A percentile compares a stretch with the other conserved stretches of the same genome.
These are phyloP conservation scores for Tetrapyrgos nigripes DNA, from an alignment of 1,284 basidiomycete species.

Conservation along the genomic window DNA sequence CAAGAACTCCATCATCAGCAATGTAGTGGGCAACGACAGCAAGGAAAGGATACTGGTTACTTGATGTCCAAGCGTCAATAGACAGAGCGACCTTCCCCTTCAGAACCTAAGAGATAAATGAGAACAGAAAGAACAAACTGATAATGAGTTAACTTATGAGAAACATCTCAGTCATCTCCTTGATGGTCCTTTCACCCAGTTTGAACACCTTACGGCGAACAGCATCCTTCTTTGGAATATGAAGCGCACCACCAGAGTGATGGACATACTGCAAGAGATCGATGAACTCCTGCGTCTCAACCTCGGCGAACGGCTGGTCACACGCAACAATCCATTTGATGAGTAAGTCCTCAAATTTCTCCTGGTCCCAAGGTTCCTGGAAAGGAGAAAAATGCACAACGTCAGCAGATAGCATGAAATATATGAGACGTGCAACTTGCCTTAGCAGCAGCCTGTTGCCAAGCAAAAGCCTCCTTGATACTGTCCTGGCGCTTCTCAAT, in stretches of 20 bases:
- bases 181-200: background rate
- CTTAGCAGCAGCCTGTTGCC: too few relatives aligned
- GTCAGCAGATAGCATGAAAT: too few relatives aligned
- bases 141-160: background rate
- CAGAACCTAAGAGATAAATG: background rate
- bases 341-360: constrained; percentile 3
- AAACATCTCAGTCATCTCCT: background rate
- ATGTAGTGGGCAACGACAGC: constrained; percentile 1
- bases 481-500: too few relatives aligned
- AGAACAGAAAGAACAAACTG: background rate
- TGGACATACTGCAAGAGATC: background rate
- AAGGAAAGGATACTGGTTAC: constrained; percentile 1
- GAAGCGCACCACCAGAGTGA: background rate
- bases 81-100: background rate
- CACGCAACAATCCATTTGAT: constrained; percentile 11
- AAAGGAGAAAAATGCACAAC: too few relatives aligned
- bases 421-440: too few relatives aligned
- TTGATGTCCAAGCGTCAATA: constrained; percentile 1
- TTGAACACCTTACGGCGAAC: background rate
- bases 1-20: background rate
- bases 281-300: too few relatives aligned
- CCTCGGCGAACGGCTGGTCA: constrained; percentile 10
- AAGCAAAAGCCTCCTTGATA: too few relatives aligned
- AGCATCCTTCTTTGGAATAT: background rate
- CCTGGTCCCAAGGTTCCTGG: constrained; percentile 12